These are phyloP conservation scores for Conoideocrella luteorostrata DNA, from an alignment of 2,329 filamentous ascomycete species.

Conservation along the genomic window DNA sequence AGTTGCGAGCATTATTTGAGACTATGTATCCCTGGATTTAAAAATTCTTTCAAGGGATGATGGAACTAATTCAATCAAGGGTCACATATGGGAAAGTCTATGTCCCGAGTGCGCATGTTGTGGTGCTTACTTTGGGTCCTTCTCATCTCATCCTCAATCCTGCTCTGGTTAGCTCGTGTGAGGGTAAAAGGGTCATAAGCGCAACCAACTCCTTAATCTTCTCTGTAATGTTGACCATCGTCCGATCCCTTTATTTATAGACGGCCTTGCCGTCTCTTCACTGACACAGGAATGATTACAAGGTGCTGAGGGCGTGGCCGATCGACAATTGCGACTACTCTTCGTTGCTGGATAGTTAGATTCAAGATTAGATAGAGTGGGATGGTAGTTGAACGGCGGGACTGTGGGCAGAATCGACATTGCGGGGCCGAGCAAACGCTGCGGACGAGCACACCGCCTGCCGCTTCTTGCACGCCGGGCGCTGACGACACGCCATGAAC, in stretches of 20 bases:
- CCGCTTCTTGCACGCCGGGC: no score
- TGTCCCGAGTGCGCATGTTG: no score
- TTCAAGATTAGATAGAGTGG: no score
- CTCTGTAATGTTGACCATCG: conserved; percentile 98
- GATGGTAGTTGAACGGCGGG: no score
- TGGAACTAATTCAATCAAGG: no score
- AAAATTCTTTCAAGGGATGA: no score
- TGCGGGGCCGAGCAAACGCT: background rate
- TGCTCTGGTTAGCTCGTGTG: conserved; percentile 33
- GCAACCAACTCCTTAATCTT: conserved; percentile 93
- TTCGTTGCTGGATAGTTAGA: no score
- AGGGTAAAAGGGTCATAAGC: background rate
- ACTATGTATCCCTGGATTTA: no score
- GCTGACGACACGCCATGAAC: background rate
- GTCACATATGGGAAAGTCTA: no score
- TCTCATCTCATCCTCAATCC: conserved; percentile 99
- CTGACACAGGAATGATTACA: no score
- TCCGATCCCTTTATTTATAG: conserved; percentile 31
- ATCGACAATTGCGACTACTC: no score
- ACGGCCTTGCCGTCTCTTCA: conserved; percentile 22
- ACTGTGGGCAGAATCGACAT: conserved; percentile 9
- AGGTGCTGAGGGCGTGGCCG: no score
- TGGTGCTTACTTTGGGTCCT: conserved; percentile 82
- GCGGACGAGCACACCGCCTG: conserved; percentile 3
- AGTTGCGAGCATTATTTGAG: background rate